Evolutionary conservation across 1,139 yeast genomes (phyloP).

Genomic region (Yamadazyma buinensis): DNA sequence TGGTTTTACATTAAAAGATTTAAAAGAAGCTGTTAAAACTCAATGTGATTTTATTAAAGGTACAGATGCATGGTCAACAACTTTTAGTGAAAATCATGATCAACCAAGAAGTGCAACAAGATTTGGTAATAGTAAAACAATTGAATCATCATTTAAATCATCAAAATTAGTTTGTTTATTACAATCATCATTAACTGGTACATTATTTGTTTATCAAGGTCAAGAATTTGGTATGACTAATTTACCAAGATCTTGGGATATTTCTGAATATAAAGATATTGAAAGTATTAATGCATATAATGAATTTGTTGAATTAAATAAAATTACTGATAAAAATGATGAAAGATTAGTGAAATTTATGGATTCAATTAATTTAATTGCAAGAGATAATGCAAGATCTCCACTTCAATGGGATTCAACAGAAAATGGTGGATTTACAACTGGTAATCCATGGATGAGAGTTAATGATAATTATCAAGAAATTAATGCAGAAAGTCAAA

Average conservation of each 20-base stretch:
- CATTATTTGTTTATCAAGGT: constrained; percentile 56
- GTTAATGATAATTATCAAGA: constrained; percentile 48
- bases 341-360: constrained; percentile 23
- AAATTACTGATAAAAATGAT: constrained; percentile 16
- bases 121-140: constrained; percentile 28
- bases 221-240: constrained; percentile 60
- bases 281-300: constrained; percentile 41
- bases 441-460: constrained; percentile 52
- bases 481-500: constrained; percentile 47
- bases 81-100: constrained; percentile 57
- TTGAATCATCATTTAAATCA: constrained; percentile 29
- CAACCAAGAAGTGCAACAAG: constrained; percentile 52
- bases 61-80: constrained; percentile 57
- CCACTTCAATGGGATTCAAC: constrained; percentile 57
- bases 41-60: constrained; percentile 37
- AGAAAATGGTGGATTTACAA: constrained; percentile 46
- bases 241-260: constrained; percentile 38
- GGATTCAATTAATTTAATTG: constrained; percentile 32
- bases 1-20: constrained; percentile 38
- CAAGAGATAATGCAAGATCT: constrained; percentile 55
- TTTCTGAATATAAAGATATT: constrained; percentile 50
- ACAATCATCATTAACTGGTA: constrained; percentile 49
- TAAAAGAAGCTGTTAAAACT: constrained; percentile 36
- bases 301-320: constrained; percentile 17
- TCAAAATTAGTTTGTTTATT: constrained; percentile 49